Evolutionary conservation across 202 grass and related monocot species (phyloP).

Genomic region (Elaeis oleifera): DNA sequence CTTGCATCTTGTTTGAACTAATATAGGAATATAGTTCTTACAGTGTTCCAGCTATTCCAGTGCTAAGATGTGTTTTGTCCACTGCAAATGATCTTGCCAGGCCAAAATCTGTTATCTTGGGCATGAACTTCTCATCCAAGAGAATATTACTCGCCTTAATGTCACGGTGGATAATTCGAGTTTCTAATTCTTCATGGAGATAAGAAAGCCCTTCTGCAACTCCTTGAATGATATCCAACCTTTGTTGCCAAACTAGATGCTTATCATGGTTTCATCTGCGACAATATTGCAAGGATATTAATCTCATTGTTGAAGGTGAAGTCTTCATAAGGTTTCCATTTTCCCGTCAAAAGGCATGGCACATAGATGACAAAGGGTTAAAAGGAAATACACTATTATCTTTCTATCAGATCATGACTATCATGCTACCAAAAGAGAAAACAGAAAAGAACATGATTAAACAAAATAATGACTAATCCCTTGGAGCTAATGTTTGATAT

Average conservation of each 20-base stretch:
- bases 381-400: neutral
- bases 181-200: constrained; percentile 74
- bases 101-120: constrained; percentile 87
- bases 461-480: too few relatives aligned
- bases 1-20: too few relatives aligned
- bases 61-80: constrained; percentile 75
- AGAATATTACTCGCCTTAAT: constrained; percentile 95
- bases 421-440: neutral
- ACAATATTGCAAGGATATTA: constrained; percentile 6
- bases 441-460: neutral
- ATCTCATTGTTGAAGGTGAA: too few relatives aligned
- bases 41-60: constrained; percentile 73
- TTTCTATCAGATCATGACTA: neutral
- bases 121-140: constrained; percentile 70
- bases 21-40: constrained; percentile 22
- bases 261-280: constrained; percentile 46
- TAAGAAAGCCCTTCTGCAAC: constrained; percentile 76
- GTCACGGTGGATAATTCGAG: constrained; percentile 69
- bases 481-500: too few relatives aligned
- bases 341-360: too few relatives aligned
- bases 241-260: constrained; percentile 52
- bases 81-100: constrained; percentile 63
- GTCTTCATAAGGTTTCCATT: too few relatives aligned
- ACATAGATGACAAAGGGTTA: neutral
- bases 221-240: constrained; percentile 62